Conservation (phyloP, 2,329 filamentous ascomycete genomes). For the Bipolaris cookei region DNA sequence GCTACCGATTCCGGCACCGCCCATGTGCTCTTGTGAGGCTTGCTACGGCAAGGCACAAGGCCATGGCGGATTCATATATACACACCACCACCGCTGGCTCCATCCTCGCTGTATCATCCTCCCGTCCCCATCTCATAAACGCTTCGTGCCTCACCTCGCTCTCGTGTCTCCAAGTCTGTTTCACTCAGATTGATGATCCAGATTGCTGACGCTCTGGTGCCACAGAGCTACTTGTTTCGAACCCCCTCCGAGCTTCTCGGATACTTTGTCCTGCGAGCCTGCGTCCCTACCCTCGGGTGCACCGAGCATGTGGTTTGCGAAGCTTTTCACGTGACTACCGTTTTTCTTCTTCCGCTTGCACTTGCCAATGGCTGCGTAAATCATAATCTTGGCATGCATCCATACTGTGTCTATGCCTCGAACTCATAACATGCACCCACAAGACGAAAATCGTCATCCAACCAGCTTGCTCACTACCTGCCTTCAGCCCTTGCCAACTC, state of each 20-base stretch:
- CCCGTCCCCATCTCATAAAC: neutral
- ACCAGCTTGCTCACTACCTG: neutral
- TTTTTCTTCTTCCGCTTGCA: neutral
- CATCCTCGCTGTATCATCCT: neutral
- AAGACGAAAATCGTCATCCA: no score
- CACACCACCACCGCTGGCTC: neutral
- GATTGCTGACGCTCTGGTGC: conserved; percentile 4
- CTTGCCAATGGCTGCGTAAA: neutral
- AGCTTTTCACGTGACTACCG: neutral
- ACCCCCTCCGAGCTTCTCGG: conserved; percentile 3
- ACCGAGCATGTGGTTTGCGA: neutral
- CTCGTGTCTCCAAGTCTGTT: conserved; percentile 3
- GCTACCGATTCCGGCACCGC: neutral
- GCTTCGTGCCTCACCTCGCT: neutral
- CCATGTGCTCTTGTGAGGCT: no score
- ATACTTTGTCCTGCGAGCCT: neutral
- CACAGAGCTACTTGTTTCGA: conserved; percentile 14
- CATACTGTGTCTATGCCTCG: neutral
- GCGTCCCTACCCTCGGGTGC: neutral
- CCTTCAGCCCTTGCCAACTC: neutral
- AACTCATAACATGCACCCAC: no score
- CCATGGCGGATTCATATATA: neutral
- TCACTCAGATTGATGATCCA: conserved; percentile 2
- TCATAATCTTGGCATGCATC: neutral
- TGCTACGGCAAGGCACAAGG: neutral